These are phyloP conservation scores for Peltaster fructicola DNA, from an alignment of 2,329 filamentous ascomycete species.

Conservation along the genomic window DNA sequence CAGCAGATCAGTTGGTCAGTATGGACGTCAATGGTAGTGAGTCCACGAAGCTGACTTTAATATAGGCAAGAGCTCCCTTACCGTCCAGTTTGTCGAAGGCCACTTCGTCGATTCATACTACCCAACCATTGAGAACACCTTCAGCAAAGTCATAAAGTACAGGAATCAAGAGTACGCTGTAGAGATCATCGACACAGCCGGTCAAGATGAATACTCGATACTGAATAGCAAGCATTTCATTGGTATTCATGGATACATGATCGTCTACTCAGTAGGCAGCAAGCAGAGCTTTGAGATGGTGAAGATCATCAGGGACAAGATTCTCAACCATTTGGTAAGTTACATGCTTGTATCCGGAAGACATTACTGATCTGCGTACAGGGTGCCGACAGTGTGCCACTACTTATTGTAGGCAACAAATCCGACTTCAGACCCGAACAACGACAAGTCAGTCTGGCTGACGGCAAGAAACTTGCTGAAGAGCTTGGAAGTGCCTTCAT, in stretches of 20 bases:
- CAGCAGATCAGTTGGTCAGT: constrained; percentile 75
- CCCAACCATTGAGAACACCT: constrained; percentile 97
- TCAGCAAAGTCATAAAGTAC: constrained; percentile 84
- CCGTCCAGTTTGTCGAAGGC: constrained; percentile 90
- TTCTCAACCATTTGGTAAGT: constrained; percentile 79
- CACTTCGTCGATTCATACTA: constrained; percentile 99
- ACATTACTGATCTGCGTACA: constrained; percentile 21
- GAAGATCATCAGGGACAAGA: constrained; percentile 88
- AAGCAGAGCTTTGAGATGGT: constrained; percentile 96
- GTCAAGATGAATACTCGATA: constrained; percentile 95
- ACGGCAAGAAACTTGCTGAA: constrained; percentile 68
- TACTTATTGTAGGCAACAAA: constrained; percentile 95
- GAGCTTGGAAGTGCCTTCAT: constrained; percentile 88
- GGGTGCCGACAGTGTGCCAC: constrained; percentile 82
- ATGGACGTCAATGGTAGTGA: constrained; percentile 1
- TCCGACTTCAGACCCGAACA: constrained; percentile 84
- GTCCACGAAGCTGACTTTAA: constrained; percentile 4
- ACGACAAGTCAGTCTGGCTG: constrained; percentile 72
- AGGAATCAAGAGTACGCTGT: constrained; percentile 88
- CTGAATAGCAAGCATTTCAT: constrained; percentile 98
- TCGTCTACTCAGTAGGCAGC: constrained; percentile 93
- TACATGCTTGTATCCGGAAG: background rate
- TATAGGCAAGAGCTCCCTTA: constrained; percentile 88
- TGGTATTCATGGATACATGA: constrained; percentile 95
- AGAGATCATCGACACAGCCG: constrained; percentile 96